phyloP scores from a whole-genome alignment of 345 rosid genomes.

The Euphorbia tirucalli region DNA sequence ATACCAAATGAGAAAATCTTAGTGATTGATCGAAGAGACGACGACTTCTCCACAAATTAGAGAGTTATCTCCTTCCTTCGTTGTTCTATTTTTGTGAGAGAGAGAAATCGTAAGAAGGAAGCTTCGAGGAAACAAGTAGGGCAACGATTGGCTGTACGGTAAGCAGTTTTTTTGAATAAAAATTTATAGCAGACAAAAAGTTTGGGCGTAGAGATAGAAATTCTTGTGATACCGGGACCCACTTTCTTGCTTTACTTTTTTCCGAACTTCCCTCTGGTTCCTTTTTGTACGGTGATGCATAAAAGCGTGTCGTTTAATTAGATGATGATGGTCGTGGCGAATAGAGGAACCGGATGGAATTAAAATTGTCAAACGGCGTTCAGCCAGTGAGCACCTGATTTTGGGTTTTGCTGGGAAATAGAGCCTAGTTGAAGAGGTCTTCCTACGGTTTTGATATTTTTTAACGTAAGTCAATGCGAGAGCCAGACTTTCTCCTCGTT shows the following conservation, averaged over 20 bases:
- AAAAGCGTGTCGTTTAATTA: too few species aligned
- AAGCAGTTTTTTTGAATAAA: not conserved
- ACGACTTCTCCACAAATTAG: not conserved
- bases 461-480: too few species aligned
- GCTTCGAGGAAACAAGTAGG: slow-evolving; percentile 13
- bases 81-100: not conserved
- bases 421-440: too few species aligned
- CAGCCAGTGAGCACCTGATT: too few species aligned
- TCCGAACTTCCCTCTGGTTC: not conserved
- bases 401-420: too few species aligned
- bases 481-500: too few species aligned
- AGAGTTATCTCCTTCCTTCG: not conserved
- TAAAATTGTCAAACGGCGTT: too few species aligned
- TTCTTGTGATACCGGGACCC: slow-evolving; percentile 6
- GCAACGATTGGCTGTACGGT: slow-evolving; percentile 1
- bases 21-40: not conserved
- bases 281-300: not conserved
- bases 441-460: too few species aligned
- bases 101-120: slow-evolving; percentile 2
- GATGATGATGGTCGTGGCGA: too few species aligned
- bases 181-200: not conserved
- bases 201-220: not conserved
- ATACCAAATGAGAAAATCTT: not conserved
- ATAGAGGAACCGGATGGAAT: too few species aligned
- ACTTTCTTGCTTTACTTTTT: not conserved